These are phyloP conservation scores for Pezicula carpinea DNA, from an alignment of 2,329 filamentous ascomycete species.

Conservation along the genomic window DNA sequence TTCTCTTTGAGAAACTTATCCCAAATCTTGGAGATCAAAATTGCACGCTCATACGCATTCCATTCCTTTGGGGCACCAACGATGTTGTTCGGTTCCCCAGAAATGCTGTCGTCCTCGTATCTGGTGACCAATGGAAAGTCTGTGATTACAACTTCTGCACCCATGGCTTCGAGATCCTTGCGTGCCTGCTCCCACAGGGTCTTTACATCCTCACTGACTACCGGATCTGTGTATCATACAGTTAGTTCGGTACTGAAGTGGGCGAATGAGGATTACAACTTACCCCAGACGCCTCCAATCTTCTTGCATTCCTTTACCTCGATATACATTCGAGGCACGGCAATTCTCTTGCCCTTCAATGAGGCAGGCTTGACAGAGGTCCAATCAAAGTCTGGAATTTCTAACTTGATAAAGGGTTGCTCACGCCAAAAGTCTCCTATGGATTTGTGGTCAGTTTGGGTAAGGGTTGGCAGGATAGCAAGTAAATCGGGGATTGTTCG, in stretches of 20 bases:
- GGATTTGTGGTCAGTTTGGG: constrained; percentile 34
- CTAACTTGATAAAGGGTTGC: constrained; percentile 41
- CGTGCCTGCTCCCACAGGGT: constrained; percentile 30
- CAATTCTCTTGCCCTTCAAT: constrained; percentile 41
- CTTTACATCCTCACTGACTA: constrained; percentile 33
- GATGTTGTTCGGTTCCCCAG: constrained; percentile 1
- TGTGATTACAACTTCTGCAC: constrained; percentile 28
- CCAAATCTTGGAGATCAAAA: neutral
- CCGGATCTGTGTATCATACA: too few relatives aligned
- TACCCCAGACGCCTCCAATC: constrained; percentile 24
- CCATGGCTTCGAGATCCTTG: constrained; percentile 23
- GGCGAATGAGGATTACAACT: neutral
- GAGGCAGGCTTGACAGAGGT: constrained; percentile 28
- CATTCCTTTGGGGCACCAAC: neutral
- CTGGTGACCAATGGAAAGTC: constrained; percentile 28
- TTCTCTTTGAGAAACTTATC: constrained; percentile 3
- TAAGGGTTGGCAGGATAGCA: constrained; percentile 42
- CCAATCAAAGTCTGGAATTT: constrained; percentile 28
- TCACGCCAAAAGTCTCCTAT: constrained; percentile 50
- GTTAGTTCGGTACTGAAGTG: too few relatives aligned
- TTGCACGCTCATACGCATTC: neutral
- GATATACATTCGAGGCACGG: constrained; percentile 46
- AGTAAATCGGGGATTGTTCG: constrained; percentile 46
- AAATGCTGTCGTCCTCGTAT: constrained; percentile 17
- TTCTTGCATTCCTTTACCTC: constrained; percentile 32